These are phyloP conservation scores for Cladosporium sp. DNA, from an alignment of 2,329 filamentous ascomycete genomes.

Conservation along the genomic window DNA sequence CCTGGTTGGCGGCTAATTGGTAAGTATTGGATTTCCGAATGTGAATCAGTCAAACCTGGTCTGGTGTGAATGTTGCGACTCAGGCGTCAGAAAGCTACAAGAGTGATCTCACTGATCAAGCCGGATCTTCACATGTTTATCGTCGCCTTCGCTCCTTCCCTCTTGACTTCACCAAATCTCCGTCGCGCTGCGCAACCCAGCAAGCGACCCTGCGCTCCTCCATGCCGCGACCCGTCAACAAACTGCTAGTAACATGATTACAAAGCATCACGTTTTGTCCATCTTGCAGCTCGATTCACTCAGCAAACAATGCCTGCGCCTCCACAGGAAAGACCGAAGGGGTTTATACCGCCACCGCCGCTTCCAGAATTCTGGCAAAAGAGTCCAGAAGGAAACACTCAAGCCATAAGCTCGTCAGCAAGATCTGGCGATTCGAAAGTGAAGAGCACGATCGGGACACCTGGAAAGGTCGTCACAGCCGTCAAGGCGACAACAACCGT, in stretches of 20 bases:
- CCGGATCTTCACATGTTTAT: not conserved
- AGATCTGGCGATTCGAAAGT: no score
- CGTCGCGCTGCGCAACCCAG: no score
- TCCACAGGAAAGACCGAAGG: constrained; percentile 3
- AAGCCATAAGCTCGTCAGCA: constrained; percentile 8
- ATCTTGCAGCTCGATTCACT: not conserved
- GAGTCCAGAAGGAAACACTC: constrained; percentile 3
- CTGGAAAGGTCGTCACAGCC: not conserved
- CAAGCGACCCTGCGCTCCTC: no score
- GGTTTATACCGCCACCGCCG: constrained; percentile 23
- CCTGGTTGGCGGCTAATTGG: not conserved
- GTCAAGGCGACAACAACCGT: not conserved
- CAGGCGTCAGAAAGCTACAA: no score
- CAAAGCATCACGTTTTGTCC: not conserved
- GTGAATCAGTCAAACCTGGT: no score
- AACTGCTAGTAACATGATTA: not conserved
- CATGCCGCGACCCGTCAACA: no score
- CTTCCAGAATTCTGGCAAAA: constrained; percentile 22
- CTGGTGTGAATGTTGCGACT: no score
- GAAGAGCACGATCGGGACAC: no score
- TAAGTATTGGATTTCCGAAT: not conserved
- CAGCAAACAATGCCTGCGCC: constrained; percentile 9
- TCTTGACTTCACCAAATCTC: not conserved
- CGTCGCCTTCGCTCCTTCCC: not conserved
- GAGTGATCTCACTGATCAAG: not conserved